Evolutionary conservation across 768 basidiomycete species (phyloP).

Genomic region (Trametes punicea): DNA sequence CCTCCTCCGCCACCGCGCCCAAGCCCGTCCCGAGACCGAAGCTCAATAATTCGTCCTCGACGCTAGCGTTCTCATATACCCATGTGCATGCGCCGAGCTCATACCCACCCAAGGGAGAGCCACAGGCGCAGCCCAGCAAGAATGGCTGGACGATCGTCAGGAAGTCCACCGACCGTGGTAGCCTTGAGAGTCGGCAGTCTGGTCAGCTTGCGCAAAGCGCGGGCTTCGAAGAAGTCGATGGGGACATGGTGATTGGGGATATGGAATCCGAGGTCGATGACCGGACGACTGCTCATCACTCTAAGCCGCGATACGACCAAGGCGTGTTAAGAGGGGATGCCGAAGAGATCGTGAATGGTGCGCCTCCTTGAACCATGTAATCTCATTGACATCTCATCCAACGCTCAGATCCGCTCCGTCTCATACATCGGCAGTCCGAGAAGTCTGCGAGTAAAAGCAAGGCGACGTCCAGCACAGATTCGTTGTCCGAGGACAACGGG

Average conservation of each 20-base stretch:
- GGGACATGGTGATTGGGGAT: slow-evolving; percentile 75
- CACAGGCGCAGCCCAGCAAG: slow-evolving; percentile 39
- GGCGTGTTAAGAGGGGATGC: slow-evolving; percentile 61
- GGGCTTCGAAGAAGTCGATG: slow-evolving; percentile 65
- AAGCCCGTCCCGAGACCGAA: slow-evolving; percentile 51
- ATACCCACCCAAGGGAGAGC: slow-evolving; percentile 58
- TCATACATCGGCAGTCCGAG: slow-evolving; percentile 36
- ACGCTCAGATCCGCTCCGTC: slow-evolving; percentile 54
- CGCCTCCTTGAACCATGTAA: slow-evolving; percentile 20
- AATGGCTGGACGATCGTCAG: slow-evolving; percentile 79
- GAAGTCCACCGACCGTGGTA: slow-evolving; percentile 35
- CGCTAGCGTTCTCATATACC: slow-evolving; percentile 77
- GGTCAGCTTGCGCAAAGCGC: slow-evolving; percentile 26
- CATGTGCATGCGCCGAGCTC: slow-evolving; percentile 74
- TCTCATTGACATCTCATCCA: slow-evolving; percentile 28
- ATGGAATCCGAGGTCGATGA: slow-evolving; percentile 55
- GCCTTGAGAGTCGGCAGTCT: slow-evolving; percentile 24
- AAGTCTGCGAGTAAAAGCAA: slow-evolving; percentile 29
- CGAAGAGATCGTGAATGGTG: slow-evolving; percentile 77
- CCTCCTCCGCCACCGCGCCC: slow-evolving; percentile 42
- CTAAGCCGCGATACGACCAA: slow-evolving; percentile 44
- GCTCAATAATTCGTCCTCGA: slow-evolving; percentile 57
- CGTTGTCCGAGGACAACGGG: slow-evolving; percentile 29
- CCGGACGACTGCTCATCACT: slow-evolving; percentile 23
- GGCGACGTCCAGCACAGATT: not conserved